Percentiles rank a stretch among this genome's conserved stretches.
Evolutionary conservation across 805 yeast genomes (phyloP).

Genomic region (Zygoascus bituminiphila): DNA sequence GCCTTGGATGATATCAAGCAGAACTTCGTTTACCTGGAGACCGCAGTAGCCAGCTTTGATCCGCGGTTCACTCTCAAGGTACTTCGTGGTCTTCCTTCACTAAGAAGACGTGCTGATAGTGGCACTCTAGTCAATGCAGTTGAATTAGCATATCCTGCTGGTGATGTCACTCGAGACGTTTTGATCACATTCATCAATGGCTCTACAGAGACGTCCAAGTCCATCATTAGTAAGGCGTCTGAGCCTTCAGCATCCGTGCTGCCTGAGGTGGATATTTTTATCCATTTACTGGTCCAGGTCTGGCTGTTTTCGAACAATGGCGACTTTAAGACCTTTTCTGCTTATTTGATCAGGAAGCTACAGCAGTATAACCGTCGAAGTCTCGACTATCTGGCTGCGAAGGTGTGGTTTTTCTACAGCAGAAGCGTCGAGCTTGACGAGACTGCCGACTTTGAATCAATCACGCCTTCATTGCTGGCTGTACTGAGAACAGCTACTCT

Average conservation of each 20-base stretch:
- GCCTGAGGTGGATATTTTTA: slow-evolving; percentile 74
- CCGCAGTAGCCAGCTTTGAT: slow-evolving; percentile 67
- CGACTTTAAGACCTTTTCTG: slow-evolving; percentile 38
- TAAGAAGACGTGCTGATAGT: slow-evolving; percentile 57
- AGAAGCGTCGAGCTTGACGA: slow-evolving; percentile 60
- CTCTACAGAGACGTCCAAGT: slow-evolving; percentile 5
- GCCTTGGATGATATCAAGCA: slow-evolving; percentile 26
- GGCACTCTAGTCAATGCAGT: slow-evolving; percentile 50
- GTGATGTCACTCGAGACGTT: slow-evolving; percentile 29
- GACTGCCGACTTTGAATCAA: slow-evolving; percentile 30
- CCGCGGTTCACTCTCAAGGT: slow-evolving; percentile 82
- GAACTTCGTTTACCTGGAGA: slow-evolving; percentile 41
- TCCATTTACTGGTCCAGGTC: slow-evolving; percentile 72
- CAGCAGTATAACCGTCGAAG: slow-evolving; percentile 68
- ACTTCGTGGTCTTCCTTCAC: slow-evolving; percentile 68
- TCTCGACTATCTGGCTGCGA: slow-evolving; percentile 78
- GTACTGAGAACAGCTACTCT: slow-evolving; percentile 82
- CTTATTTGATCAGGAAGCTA: slow-evolving; percentile 31
- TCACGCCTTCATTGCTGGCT: slow-evolving; percentile 61
- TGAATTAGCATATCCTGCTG: slow-evolving; percentile 45
- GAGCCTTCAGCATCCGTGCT: slow-evolving; percentile 30
- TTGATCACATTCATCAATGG: slow-evolving; percentile 28
- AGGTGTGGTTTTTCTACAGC: slow-evolving; percentile 85
- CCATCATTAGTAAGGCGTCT: slow-evolving; percentile 3
- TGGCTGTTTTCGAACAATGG: slow-evolving; percentile 58